These are phyloP conservation scores for Prunus yedoensis DNA, from an alignment of 331 rosid species.

Conservation along the genomic window DNA sequence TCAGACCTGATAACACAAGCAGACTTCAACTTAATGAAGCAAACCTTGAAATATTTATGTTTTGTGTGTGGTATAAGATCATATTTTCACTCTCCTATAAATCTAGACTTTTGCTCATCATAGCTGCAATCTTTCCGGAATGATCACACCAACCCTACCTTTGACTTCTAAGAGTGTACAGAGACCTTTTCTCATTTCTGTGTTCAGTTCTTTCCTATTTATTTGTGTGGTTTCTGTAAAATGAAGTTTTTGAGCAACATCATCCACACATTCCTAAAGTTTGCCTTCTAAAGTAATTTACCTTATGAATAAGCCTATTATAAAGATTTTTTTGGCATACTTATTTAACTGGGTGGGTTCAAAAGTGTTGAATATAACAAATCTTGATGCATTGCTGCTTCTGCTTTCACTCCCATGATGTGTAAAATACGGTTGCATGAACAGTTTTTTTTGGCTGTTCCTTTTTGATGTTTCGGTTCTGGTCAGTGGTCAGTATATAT, in stretches of 20 bases:
- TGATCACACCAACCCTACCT: not conserved
- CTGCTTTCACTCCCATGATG: not conserved
- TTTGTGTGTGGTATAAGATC: not conserved
- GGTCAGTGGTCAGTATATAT: constrained; percentile 12
- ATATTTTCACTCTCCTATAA: not conserved
- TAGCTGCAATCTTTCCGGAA: not conserved
- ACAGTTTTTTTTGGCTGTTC: constrained; percentile 1
- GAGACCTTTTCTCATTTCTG: not conserved
- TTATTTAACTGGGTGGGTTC: not conserved
- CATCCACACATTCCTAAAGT: not conserved
- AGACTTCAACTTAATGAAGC: constrained; percentile 12
- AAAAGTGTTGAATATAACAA: not conserved
- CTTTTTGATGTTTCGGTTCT: not conserved
- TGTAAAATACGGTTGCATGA: not conserved
- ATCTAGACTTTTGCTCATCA: not conserved
- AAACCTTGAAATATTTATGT: not conserved
- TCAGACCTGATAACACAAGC: constrained; percentile 9
- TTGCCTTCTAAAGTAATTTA: not conserved
- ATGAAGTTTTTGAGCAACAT: not conserved
- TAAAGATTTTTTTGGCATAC: not conserved
- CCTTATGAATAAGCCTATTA: not conserved
- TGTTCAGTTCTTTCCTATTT: not conserved
- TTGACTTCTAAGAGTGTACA: not conserved
- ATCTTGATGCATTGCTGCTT: not conserved
- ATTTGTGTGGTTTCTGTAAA: not conserved